Base-by-base conservation (phyloP, 1,139 yeast species). In the Lodderomyces orthopsilosis region DNA sequence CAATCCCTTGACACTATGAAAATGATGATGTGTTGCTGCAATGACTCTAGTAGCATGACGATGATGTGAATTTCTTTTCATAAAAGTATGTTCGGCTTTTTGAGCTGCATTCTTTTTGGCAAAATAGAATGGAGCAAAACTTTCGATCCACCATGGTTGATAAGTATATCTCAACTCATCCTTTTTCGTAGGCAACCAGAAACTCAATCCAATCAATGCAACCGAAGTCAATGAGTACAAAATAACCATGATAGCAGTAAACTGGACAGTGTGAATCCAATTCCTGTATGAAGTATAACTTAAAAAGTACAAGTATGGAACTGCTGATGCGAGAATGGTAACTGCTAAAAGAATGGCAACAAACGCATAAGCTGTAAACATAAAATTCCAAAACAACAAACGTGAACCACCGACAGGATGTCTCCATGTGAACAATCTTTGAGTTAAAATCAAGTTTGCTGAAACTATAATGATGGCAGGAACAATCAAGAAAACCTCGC, bases 81-180 rank as follows among this genome's bases (percentile, higher is more conserved):
- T 66, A 43, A 70, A 70, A 1, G 73, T 58, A 42, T 62, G 68
- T 49, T 65, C 75, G 2, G 75, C 75, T 32, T 65, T 61, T 47
- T 60, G 59, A 3, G 70, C 68, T 6, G 75, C 75, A 39, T 60
- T 58, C 36, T 61, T 61, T 48, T 60, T 56, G 19, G 69, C 75
- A 53, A 67, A 70, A 51, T 70, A 70, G 39, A 67, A 63, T 12
- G 75, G 72, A 36, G 61, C 53, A 52, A 70, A 70, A 13, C 69
- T 62, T 52, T 70, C 74, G 47, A 70, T 62, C 76, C 76, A 70
- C 75, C 75, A 70, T 23, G 76, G 75, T 50, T 70, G 76, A 50
- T 68, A 70, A 10, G 75, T 69, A 55, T 68, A 69, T 46, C 68
- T 61, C 44, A 61, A 63, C 49, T 69, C 74, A 56, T 70, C 76